A percentile compares a stretch with the other conserved stretches of the same genome.
Conservation (phyloP, 139 green algal genomes). For the Picochlorum sp. region DNA sequence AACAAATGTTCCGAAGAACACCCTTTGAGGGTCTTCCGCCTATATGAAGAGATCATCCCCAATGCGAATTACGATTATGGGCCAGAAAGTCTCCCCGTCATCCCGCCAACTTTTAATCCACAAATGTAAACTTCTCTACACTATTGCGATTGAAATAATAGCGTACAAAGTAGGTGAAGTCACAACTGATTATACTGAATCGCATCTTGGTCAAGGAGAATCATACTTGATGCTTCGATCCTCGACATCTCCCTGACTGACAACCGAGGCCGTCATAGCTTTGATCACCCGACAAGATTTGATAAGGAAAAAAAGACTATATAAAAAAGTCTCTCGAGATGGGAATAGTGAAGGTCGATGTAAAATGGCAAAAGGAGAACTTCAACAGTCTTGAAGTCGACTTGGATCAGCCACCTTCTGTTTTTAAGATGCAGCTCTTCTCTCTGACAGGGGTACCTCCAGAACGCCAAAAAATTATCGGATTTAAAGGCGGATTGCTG, state of each 20-base stretch:
- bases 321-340: no score
- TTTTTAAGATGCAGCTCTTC: constrained; percentile 97
- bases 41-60: neutral
- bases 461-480: constrained; percentile 93
- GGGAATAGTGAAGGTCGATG: constrained; percentile 58
- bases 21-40: rapidly evolving
- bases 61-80: neutral
- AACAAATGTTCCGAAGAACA: constrained; percentile 30
- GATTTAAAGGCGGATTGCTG: constrained; percentile 83
- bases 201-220: no score
- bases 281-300: no score
- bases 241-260: no score
- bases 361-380: constrained; percentile 91
- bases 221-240: no score
- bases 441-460: constrained; percentile 82
- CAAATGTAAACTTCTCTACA: no score
- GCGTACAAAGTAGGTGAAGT: no score
- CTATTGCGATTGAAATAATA: no score
- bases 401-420: constrained; percentile 42
- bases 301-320: no score
- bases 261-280: no score
- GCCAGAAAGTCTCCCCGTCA: neutral
- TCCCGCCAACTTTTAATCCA: no score
- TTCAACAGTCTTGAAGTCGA: constrained; percentile 85
- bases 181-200: no score